Conservation (phyloP, 2,329 filamentous ascomycete species). For the Fusarium heterosporum region DNA sequence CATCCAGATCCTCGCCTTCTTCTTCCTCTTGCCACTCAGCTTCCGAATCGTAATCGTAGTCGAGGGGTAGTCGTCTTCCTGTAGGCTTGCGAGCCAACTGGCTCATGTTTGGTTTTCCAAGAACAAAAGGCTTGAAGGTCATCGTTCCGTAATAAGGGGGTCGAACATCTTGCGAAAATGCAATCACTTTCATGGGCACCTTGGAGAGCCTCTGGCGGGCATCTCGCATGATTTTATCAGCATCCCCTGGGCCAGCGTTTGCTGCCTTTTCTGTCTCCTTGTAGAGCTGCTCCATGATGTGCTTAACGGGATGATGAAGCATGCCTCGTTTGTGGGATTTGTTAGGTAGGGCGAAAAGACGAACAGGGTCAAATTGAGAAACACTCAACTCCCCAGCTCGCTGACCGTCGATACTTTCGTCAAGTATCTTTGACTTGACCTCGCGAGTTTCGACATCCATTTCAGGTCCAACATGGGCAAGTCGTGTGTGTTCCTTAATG, state of each 20-base stretch:
- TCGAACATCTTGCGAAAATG: conserved; percentile 73
- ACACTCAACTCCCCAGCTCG: conserved; percentile 56
- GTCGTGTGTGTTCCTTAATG: conserved; percentile 75
- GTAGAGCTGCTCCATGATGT: conserved; percentile 69
- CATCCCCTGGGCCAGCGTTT: conserved; percentile 51
- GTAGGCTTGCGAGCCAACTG: conserved; percentile 66
- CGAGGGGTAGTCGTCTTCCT: conserved; percentile 68
- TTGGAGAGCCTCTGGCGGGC: conserved; percentile 58
- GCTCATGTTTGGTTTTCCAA: conserved; percentile 59
- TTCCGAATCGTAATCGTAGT: conserved; percentile 89
- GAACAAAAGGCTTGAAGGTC: conserved; percentile 67
- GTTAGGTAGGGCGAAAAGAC: conserved; percentile 60
- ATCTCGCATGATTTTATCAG: conserved; percentile 49
- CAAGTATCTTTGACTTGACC: conserved; percentile 64
- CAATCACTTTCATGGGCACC: conserved; percentile 72
- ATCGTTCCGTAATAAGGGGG: conserved; percentile 80
- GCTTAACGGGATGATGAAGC: conserved; percentile 65
- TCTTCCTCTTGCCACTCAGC: conserved; percentile 88
- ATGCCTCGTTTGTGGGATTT: conserved; percentile 59
- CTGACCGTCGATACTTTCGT: conserved; percentile 62
- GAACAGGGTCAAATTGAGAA: conserved; percentile 58
- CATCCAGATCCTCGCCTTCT: conserved; percentile 74
- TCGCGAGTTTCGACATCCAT: conserved; percentile 68
- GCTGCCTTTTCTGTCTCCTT: conserved; percentile 58
- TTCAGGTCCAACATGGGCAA: conserved; percentile 71